These are phyloP conservation scores for Pistacia integerrima DNA, from an alignment of 345 rosid species.

Conservation along the genomic window DNA sequence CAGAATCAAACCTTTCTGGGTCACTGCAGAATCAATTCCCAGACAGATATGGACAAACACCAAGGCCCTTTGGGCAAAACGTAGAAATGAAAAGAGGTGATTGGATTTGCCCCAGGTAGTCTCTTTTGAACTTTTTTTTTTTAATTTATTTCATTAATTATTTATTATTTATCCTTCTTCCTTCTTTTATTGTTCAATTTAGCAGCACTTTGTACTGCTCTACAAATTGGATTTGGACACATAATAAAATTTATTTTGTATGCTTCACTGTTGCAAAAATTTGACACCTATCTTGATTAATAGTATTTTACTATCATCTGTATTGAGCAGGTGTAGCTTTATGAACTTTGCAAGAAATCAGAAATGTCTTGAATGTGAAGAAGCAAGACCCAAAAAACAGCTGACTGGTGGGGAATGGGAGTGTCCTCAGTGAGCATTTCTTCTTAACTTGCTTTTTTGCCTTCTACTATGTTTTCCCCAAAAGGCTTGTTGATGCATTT, in stretches of 20 bases:
- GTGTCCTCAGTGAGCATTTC: conserved; percentile 88
- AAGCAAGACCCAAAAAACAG: conserved; percentile 81
- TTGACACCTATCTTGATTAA: background rate
- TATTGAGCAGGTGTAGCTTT: conserved; percentile 77
- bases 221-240: conserved; percentile 1
- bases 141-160: background rate
- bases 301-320: conserved; percentile 14
- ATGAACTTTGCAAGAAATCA: conserved; percentile 90
- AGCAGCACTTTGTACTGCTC: background rate
- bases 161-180: background rate
- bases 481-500: background rate
- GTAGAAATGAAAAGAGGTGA: conserved; percentile 93
- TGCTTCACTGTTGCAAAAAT: background rate
- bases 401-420: conserved; percentile 95
- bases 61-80: conserved; percentile 43
- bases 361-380: conserved; percentile 88
- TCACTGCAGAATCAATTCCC: conserved; percentile 38
- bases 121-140: background rate
- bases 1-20: conserved; percentile 30
- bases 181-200: conserved; percentile 1
- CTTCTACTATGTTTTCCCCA: too few relatives aligned
- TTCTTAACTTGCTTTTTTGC: conserved; percentile 15
- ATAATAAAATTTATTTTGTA: background rate
- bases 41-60: conserved; percentile 44
- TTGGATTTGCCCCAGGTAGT: conserved; percentile 86